Base-by-base conservation (phyloP, 1,284 basidiomycete species). In the Rhodotorula sp. region DNA sequence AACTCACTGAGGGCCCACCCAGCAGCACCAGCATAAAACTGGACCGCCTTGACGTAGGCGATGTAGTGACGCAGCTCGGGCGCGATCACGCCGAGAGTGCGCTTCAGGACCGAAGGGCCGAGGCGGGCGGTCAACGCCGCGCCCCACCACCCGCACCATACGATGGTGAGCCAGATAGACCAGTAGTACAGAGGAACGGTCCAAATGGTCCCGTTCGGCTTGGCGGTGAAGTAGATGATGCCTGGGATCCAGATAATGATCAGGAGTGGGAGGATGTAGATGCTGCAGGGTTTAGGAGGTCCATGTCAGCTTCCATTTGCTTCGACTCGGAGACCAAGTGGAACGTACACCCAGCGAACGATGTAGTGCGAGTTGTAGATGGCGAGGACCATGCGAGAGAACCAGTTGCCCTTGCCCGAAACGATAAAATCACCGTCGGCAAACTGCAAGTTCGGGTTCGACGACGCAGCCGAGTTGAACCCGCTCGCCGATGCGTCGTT, bases 321-420 rank as follows among this genome's bases (percentile, higher is more conserved):
- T 43, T 10, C 12, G 39, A 12, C 10, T 14, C 39, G 12, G 10
- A 12, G 12, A 14, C 39, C 12, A 12, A 43, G 39, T 91, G 81
- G 23, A 90, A 90, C 92, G 34, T 92, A 76, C 48, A 87, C 84
- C 91, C 91, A 93, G 61, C 92, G 87, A 26, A 91, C 88, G 64
- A 92, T 84, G 79, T 93, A 89, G 20, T 72, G 74, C 47, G 72
- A 74, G 60, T 73, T 67, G 64, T 75, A 68, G 51, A 79, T 61
- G 31, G 66, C 69, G 23, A 76, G 67, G 59, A 75, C 71, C 29
- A 72, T 64, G 20, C 72, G 65, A 3, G 71, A 70, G 65, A 78
- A 78, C 69, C 68, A 71, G 56, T 73, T 73, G 16, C 34, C 23
- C 20, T 64, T 74, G n/a, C 54, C 26, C 15, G 71, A 66, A 23